Evolutionary conservation across 116 monocot species (phyloP), one percentile per base, ranked within the genome.

Genomic region (Cymodocea nodosa): DNA sequence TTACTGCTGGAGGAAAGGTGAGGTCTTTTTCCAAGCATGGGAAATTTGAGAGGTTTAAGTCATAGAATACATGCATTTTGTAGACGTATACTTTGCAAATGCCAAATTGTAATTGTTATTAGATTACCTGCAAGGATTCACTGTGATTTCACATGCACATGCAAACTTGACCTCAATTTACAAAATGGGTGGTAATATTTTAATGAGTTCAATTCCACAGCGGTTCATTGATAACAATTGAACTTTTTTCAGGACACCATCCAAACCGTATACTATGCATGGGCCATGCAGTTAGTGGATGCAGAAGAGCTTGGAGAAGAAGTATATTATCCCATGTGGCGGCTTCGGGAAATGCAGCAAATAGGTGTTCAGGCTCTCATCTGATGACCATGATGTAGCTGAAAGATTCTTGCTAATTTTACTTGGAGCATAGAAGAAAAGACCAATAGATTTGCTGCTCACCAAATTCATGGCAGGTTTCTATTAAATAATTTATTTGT

Each of bases 261-360:
- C 62, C 90, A 90, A 55, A 87, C 87, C 0, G 81, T 90, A 49
- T 81, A 77, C 59, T 87, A 90, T 73, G 79, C 76, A 52, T 95
- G 95, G 95, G 95, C 90, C 52, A 95, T 95, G 95, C 90, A 87
- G 56, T 78, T 69, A 69, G 56, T 87, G 65, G 90, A 95, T 53
- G 19, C 59, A 35, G 87, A 95, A 69, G 95, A 90, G 68, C 81
- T 84, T 7, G 90, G 87, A 24, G 89, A 89, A 72, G 83, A 64
- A 10, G 76, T 72, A 9, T 69, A 62, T 25, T 87, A 63, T 65
- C 87, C 91, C 22, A 71, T 72, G 23, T 95, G 90, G 91, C 83
- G 75, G 67, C 68, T 95, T 52, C 68, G 95, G 56, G 95, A 95
- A 68, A 87, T 95, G 87, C 87, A 90, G 51, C 84, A 90, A 54